These are phyloP conservation scores for Pleomassaria siparia DNA, from an alignment of 2,329 filamentous ascomycete genomes.

Conservation along the genomic window DNA sequence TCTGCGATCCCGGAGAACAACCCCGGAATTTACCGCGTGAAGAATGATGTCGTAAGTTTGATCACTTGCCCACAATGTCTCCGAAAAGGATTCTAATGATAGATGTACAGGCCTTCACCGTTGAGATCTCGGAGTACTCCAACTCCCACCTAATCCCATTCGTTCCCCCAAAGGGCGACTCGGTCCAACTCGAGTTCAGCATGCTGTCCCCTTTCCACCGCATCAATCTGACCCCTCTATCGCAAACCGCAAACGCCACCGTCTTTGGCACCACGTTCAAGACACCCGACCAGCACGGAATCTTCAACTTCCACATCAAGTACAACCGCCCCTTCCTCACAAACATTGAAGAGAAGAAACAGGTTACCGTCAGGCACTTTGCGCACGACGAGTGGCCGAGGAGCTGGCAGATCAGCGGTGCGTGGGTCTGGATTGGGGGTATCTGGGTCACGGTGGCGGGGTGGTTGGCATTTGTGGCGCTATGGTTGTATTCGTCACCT, in stretches of 20 bases:
- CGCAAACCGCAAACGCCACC: slow-evolving; percentile 65
- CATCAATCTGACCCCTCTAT: slow-evolving; percentile 64
- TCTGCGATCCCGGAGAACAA: slow-evolving; percentile 58
- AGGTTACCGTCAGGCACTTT: slow-evolving; percentile 92
- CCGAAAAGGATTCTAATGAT: slow-evolving; percentile 14
- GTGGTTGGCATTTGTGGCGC: slow-evolving; percentile 78
- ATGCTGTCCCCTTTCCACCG: slow-evolving; percentile 99
- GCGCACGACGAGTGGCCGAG: slow-evolving; percentile 96
- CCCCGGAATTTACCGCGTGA: slow-evolving; percentile 89
- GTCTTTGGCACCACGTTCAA: slow-evolving; percentile 76
- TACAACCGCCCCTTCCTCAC: slow-evolving; percentile 94
- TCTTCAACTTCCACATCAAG: slow-evolving; percentile 97
- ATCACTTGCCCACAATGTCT: background rate
- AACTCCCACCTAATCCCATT: slow-evolving; percentile 77
- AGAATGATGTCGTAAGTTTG: slow-evolving; percentile 87
- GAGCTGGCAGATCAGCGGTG: slow-evolving; percentile 84
- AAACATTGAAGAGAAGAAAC: slow-evolving; percentile 88
- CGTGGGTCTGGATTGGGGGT: slow-evolving; percentile 92
- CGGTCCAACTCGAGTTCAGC: slow-evolving; percentile 91
- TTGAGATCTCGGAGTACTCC: slow-evolving; percentile 84
- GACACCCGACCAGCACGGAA: slow-evolving; percentile 94
- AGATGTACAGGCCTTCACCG: slow-evolving; percentile 69
- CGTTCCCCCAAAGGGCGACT: slow-evolving; percentile 67
- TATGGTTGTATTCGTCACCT: slow-evolving; percentile 83
- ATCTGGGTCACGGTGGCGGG: slow-evolving; percentile 81